A percentile compares a stretch with the other conserved stretches of the same genome.
phyloP scores from a whole-genome alignment of 2,329 filamentous ascomycete species.

The Diatrype stigma region DNA sequence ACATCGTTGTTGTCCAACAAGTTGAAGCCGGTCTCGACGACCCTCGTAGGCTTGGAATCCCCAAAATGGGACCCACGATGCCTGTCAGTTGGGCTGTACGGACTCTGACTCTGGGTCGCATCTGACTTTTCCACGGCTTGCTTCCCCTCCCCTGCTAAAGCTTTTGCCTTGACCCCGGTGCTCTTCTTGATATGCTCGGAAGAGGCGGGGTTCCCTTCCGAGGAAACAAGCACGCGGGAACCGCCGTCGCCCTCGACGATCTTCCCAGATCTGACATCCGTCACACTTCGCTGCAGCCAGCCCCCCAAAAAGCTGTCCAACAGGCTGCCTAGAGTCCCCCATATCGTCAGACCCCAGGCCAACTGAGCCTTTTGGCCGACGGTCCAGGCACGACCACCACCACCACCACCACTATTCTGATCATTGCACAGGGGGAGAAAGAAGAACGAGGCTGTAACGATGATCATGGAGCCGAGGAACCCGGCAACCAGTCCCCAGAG shows the following conservation, averaged over 20 bases:
- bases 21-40: constrained; percentile 64
- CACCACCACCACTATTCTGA: constrained; percentile 33
- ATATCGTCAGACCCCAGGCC: constrained; percentile 58
- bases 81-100: constrained; percentile 47
- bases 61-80: constrained; percentile 50
- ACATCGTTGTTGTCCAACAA: constrained; percentile 93
- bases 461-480: constrained; percentile 67
- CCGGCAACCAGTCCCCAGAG: constrained; percentile 69
- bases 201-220: constrained; percentile 20
- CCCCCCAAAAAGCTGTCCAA: constrained; percentile 87
- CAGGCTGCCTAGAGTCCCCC: constrained; percentile 75
- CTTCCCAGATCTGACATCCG: constrained; percentile 78
- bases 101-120: constrained; percentile 34
- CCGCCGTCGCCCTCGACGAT: constrained; percentile 85
- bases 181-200: constrained; percentile 28
- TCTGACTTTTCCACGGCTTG: constrained; percentile 37
- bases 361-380: constrained; percentile 40
- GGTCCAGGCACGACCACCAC: constrained; percentile 48
- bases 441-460: constrained; percentile 60
- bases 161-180: constrained; percentile 35
- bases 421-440: constrained; percentile 65
- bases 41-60: constrained; percentile 54
- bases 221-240: constrained; percentile 48
- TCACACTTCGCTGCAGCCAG: constrained; percentile 78
- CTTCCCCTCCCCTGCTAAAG: constrained; percentile 41